Evolutionary conservation across 768 basidiomycete species (phyloP), one percentile per base, ranked within the genome.

Genomic region (Trametes sanguinea): DNA sequence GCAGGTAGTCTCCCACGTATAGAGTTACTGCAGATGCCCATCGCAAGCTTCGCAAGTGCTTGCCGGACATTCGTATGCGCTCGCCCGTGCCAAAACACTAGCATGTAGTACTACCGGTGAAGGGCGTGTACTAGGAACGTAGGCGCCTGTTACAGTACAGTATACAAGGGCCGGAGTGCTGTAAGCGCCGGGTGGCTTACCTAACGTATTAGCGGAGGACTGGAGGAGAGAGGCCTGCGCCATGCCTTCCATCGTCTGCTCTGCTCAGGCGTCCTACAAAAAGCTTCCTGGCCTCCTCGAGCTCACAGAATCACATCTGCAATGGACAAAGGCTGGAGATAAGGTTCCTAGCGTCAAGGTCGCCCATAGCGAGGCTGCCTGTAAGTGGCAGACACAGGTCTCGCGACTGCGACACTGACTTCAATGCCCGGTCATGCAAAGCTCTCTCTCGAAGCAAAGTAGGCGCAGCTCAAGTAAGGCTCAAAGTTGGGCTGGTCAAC

Each of bases 401-500:
- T 43, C 51, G 43, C 47, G 43, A 42, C 57, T n/a, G 57, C 47
- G 57, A 57, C 63, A 43, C 59, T 53, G 65, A 50, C 58, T 55
- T 5, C 54, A 65, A 50, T 13, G 11, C 9, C 27, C 37, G 16
- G 33, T 16, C 57, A 29, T 44, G 16, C 33, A 37, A 63, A 91
- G 91, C 90, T 16, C 80, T 95, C 39, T 94, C 93, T 71, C 92
- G 89, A 68, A 92, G 90, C 72, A 94, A 94, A 69, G 88, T 89
- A 68, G 89, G 88, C 56, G 87, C 90, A 5, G 76, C 89, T 0
- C 90, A 93, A 72, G 89, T 92, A 67, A 81, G 86, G 51, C 78
- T 94, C 51, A 94, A 94, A 69, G 76, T 95, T 37, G 86, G 83
- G 1, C 78, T 93, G 35, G 74, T 84, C 54, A 80, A 78, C 51